Conservation (phyloP, 2,329 filamentous ascomycete genomes). For the Pyricularia grisea region DNA sequence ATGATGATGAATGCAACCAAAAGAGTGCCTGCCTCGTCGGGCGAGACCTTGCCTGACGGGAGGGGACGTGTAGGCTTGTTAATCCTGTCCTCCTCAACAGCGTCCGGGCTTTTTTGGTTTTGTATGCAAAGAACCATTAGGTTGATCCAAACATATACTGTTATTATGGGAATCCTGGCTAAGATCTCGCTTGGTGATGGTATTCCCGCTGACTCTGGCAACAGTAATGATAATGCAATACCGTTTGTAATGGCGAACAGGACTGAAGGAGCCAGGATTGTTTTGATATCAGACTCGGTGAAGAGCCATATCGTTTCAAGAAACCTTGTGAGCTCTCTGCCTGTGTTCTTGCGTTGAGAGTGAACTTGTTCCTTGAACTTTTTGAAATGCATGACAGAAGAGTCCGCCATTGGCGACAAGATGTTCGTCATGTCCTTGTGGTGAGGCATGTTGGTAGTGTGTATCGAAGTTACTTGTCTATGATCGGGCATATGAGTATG, state of each 20-base stretch:
- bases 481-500: background rate
- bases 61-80: slow-evolving; percentile 11
- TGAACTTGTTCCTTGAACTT: slow-evolving; percentile 1
- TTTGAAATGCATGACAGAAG: slow-evolving; percentile 2
- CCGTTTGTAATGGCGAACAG: slow-evolving; percentile 6
- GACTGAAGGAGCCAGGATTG: slow-evolving; percentile 6
- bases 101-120: slow-evolving; percentile 7
- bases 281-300: slow-evolving; percentile 8
- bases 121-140: slow-evolving; percentile 5
- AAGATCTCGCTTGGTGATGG: background rate
- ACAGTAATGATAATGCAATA: slow-evolving; percentile 2
- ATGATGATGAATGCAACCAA: slow-evolving; percentile 5
- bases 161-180: slow-evolving; percentile 1
- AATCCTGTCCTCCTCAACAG: slow-evolving; percentile 8
- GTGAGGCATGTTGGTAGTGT: background rate
- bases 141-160: slow-evolving; percentile 6
- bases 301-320: slow-evolving; percentile 7
- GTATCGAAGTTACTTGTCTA: background rate
- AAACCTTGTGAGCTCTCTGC: slow-evolving; percentile 1
- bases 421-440: background rate
- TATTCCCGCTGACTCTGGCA: background rate
- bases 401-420: background rate
- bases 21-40: slow-evolving; percentile 11
- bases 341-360: background rate
- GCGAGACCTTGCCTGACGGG: slow-evolving; percentile 17